Evolutionary conservation across 768 basidiomycete genomes (phyloP).

Genomic region (Termitomyces sp.): DNA sequence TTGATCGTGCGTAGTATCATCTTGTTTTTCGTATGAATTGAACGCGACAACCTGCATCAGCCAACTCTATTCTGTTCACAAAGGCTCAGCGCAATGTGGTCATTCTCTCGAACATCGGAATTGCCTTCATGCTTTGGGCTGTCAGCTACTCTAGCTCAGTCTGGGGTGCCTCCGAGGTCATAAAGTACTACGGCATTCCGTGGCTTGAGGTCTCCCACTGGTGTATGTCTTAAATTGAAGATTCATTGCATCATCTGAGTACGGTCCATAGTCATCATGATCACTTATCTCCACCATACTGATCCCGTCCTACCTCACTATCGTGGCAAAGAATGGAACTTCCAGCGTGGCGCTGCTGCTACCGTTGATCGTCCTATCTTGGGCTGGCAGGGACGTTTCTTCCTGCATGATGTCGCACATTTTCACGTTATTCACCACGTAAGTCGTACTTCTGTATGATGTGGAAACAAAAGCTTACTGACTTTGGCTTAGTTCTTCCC

Average conservation of each 20-base stretch:
- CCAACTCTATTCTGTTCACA: slow-evolving; percentile 54
- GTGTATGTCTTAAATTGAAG: slow-evolving; percentile 33
- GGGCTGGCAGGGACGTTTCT: slow-evolving; percentile 64
- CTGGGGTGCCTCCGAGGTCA: slow-evolving; percentile 37
- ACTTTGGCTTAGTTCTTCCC: slow-evolving; percentile 17
- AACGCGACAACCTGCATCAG: slow-evolving; percentile 24
- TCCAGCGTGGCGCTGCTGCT: slow-evolving; percentile 58
- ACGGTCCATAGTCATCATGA: slow-evolving; percentile 38
- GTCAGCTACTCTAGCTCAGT: slow-evolving; percentile 32
- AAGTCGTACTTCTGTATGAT: slow-evolving; percentile 15
- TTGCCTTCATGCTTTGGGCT: slow-evolving; percentile 42
- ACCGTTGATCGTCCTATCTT: slow-evolving; percentile 58
- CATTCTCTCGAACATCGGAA: slow-evolving; percentile 56
- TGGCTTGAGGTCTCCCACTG: slow-evolving; percentile 56
- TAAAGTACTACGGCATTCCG: slow-evolving; percentile 48
- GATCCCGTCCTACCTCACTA: slow-evolving; percentile 55
- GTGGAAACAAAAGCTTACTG: not conserved
- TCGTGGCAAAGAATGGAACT: slow-evolving; percentile 55
- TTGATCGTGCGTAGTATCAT: slow-evolving; percentile 44
- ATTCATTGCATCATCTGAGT: not conserved
- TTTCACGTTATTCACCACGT: slow-evolving; percentile 64
- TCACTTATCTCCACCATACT: slow-evolving; percentile 63
- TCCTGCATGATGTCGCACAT: slow-evolving; percentile 64
- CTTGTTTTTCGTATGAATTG: not conserved
- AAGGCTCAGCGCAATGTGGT: slow-evolving; percentile 48